Conservation (phyloP, 164 flowering plant species). For the Aristolochia californica region DNA sequence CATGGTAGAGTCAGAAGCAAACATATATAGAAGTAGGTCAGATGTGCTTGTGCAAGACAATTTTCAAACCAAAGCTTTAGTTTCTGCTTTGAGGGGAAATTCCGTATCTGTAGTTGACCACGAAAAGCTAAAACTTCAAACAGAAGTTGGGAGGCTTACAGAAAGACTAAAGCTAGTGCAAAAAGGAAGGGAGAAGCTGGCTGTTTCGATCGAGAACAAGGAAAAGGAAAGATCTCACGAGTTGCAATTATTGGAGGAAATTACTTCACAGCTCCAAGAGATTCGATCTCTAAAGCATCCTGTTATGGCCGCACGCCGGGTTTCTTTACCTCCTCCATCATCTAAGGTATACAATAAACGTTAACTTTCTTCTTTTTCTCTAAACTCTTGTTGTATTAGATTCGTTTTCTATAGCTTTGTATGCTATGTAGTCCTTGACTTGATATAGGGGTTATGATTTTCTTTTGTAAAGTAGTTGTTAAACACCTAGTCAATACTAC, state of each 20-base stretch:
- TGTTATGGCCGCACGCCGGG: conserved; percentile 37
- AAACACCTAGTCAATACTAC: too few species aligned
- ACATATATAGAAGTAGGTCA: conserved; percentile 29
- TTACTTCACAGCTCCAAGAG: conserved; percentile 53
- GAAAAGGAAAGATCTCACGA: conserved; percentile 43
- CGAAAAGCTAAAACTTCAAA: conserved; percentile 65
- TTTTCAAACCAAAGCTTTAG: conserved; percentile 12
- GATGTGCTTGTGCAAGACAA: conserved; percentile 27
- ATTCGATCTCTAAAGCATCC: conserved; percentile 49
- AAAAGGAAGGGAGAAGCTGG: conserved; percentile 67
- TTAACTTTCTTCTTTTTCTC: not conserved
- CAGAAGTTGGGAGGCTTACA: conserved; percentile 62
- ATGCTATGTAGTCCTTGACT: not conserved
- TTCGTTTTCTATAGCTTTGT: not conserved
- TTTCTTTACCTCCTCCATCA: conserved; percentile 52
- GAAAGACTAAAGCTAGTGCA: conserved; percentile 64
- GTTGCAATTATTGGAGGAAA: conserved; percentile 56
- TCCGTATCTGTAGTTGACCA: conserved; percentile 58
- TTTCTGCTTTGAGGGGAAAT: conserved; percentile 35
- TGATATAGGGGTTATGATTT: not conserved
- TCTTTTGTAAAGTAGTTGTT: too few species aligned
- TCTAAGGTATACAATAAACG: conserved; percentile 40
- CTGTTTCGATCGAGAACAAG: conserved; percentile 30
- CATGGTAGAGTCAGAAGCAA: conserved; percentile 13
- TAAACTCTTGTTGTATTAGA: too few species aligned